Evolutionary conservation across 148 eudicot species (phyloP), one percentile per base, ranked within the genome.

Genomic region (Rhododendron griersonianum): DNA sequence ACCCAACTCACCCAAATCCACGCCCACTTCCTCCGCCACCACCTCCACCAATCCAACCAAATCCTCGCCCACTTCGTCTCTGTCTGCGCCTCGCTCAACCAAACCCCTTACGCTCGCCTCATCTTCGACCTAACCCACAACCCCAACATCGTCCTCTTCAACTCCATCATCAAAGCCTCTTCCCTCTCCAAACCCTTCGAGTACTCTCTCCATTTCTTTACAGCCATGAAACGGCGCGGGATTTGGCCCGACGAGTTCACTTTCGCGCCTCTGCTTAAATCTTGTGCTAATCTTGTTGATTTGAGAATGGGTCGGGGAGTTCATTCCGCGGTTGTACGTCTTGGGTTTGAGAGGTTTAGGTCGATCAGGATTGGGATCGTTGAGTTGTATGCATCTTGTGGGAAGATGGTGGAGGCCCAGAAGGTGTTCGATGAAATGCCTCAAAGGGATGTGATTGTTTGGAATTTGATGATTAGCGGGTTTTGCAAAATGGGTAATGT

Each of bases 371-470:
- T 91, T 73, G 92, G 92, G 73, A 28, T 91, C 71, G 86, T 91
- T 25, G 94, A 91, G 82, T 69, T 92, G 76, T 92, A 91, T 69
- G 81, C 88, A 0, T 67, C 53, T 61, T 89, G 89, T 86, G 90
- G 47, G 83, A 57, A 39, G 61, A 87, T 91, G 91, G 83, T 19
- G 51, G 89, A 89, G 78, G 94, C 94, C 90, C 84, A 59, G 83
- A 92, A 86, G 90, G 91, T 92, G 95, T 95, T 95, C 30, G 96
- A 95, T 83, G 95, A 92, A 89, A 92, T 92, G 89, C 87, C 85
- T 75, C 83, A 91, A 0, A 88, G 81, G 87, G 91, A 88, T 85
- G 89, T 89, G 78, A 85, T 92, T 1, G 85, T 88, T 35, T 91
- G 92, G 94, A 92, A 92, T 79, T 89, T 91, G 90, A 89, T 92